Percentiles rank a stretch among this genome's conserved stretches.
Evolutionary conservation across 768 basidiomycete species (phyloP).

Genomic region (Saitozyma podzolica): DNA sequence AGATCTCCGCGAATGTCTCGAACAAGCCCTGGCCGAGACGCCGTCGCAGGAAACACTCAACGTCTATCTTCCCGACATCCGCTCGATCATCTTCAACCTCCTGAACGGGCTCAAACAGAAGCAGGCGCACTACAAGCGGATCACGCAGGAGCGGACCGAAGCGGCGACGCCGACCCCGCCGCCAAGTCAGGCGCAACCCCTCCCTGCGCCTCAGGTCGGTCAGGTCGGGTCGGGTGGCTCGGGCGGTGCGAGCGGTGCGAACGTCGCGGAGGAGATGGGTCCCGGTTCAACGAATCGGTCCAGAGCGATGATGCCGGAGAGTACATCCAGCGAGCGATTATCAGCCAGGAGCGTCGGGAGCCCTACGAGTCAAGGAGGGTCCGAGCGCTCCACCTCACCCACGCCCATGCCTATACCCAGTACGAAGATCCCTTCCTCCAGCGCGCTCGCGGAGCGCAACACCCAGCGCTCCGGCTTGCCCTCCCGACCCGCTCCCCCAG

Average conservation of each 20-base stretch:
- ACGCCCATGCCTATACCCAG: constrained; percentile 1
- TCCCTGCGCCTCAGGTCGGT: too few species aligned
- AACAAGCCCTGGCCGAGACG: constrained; percentile 87
- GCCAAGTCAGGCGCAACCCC: neutral
- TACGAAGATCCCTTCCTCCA: constrained; percentile 27
- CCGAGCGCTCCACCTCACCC: too few species aligned
- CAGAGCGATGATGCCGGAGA: too few species aligned
- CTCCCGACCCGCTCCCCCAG: constrained; percentile 49
- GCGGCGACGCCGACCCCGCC: neutral
- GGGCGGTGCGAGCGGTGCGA: too few species aligned
- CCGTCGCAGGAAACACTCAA: constrained; percentile 82
- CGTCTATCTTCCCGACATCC: constrained; percentile 83
- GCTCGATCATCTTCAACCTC: constrained; percentile 88
- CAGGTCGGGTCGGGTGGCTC: too few species aligned
- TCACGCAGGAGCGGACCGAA: constrained; percentile 54
- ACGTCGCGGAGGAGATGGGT: too few species aligned
- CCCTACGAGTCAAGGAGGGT: too few species aligned
- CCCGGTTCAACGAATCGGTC: too few species aligned
- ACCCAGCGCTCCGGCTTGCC: constrained; percentile 28
- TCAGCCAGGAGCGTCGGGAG: too few species aligned
- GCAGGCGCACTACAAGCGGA: constrained; percentile 80
- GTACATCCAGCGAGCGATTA: too few species aligned
- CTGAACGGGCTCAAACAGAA: constrained; percentile 89
- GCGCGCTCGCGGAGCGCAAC: constrained; percentile 31
- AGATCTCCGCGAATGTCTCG: constrained; percentile 82